Evolutionary conservation across 73 alveolate species (phyloP).

Genomic region (Blepharisma japonicum): DNA sequence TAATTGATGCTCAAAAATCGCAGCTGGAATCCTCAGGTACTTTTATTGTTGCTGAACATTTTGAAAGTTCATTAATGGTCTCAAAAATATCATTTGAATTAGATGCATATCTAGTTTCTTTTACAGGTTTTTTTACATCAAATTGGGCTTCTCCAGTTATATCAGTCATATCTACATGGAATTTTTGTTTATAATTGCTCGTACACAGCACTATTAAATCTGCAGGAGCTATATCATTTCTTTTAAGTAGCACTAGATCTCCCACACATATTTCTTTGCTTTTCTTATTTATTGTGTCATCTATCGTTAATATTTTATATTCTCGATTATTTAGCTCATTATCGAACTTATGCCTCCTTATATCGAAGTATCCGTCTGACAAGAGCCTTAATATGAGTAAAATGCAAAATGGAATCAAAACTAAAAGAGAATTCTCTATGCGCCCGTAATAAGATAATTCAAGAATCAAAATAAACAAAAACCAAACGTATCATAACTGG

Average conservation of each 20-base stretch:
- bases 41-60: neutral
- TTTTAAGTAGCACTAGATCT: neutral
- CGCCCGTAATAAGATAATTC: too few species aligned
- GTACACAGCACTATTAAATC: slow-evolving; percentile 7
- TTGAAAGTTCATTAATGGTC: neutral
- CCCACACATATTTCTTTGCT: neutral
- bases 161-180: neutral
- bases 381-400: neutral
- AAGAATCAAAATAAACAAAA: slow-evolving; percentile 3
- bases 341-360: neutral
- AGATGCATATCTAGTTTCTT: neutral
- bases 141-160: slow-evolving; percentile 2
- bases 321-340: neutral
- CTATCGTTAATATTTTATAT: neutral
- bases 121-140: slow-evolving; percentile 17
- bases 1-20: slow-evolving; percentile 1
- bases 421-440: too few species aligned
- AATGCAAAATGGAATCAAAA: neutral
- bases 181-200: neutral
- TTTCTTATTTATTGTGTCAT: neutral
- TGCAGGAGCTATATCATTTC: neutral
- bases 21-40: too few species aligned
- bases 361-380: neutral
- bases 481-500: slow-evolving; percentile 3
- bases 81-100: neutral